These are phyloP conservation scores for Chenopodium album DNA, from an alignment of 148 eudicot genomes.

Conservation along the genomic window DNA sequence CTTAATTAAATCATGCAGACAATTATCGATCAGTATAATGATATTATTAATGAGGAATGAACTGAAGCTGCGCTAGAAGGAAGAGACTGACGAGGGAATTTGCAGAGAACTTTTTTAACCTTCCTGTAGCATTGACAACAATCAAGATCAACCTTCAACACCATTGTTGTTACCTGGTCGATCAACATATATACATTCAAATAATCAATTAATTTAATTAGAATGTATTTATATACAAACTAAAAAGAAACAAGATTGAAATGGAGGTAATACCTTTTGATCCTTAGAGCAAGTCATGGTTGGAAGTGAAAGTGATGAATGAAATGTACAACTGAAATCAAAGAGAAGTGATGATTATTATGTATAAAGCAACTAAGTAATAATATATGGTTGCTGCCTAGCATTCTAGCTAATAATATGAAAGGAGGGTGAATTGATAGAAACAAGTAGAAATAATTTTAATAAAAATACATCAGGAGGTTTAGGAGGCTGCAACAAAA, in stretches of 20 bases:
- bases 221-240: too few relatives aligned
- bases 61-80: too few relatives aligned
- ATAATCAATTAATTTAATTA: too few relatives aligned
- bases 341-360: not conserved
- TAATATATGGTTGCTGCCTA: not conserved
- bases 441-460: too few relatives aligned
- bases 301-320: not conserved
- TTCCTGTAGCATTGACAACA: constrained; percentile 73
- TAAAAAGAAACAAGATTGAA: not conserved
- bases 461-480: too few relatives aligned
- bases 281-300: constrained; percentile 31
- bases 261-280: constrained; percentile 7
- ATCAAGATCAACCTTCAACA: constrained; percentile 73
- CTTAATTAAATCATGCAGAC: too few relatives aligned
- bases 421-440: not conserved
- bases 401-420: not conserved
- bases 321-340: too few relatives aligned
- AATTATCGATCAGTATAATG: too few relatives aligned
- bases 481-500: too few relatives aligned
- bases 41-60: not conserved
- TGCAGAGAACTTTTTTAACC: constrained; percentile 64
- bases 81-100: constrained; percentile 66
- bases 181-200: not conserved
- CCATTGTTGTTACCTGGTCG: constrained; percentile 61
- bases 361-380: too few relatives aligned